Percentiles rank a stretch among this genome's conserved stretches.
phyloP scores from a whole-genome alignment of 345 rosid species.

The Acer campestre region DNA sequence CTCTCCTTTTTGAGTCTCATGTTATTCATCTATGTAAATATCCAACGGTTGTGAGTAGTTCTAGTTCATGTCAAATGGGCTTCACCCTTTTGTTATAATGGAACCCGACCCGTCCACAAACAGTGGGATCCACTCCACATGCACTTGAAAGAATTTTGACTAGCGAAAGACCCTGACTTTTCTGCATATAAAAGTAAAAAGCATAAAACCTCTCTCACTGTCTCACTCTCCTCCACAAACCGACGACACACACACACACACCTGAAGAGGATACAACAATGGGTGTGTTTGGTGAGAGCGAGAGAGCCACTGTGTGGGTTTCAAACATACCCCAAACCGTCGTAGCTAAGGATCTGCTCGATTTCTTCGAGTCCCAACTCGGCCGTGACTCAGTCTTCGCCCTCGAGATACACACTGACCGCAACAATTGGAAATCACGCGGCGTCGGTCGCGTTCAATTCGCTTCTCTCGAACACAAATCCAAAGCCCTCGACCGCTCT shows the following conservation, averaged over 20 bases:
- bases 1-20: background rate
- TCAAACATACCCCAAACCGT: slow-evolving; percentile 64
- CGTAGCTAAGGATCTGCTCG: slow-evolving; percentile 66
- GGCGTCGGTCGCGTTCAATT: slow-evolving; percentile 81
- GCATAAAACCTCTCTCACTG: background rate
- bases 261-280: background rate
- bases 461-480: slow-evolving; percentile 53
- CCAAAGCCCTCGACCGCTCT: slow-evolving; percentile 48
- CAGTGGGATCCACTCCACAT: no score
- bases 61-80: no score
- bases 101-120: no score
- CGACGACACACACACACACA: no score
- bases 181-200: no score
- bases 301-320: slow-evolving; percentile 56
- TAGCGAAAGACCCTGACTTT: background rate
- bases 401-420: slow-evolving; percentile 64
- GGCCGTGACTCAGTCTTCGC: slow-evolving; percentile 72
- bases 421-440: slow-evolving; percentile 79
- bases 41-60: no score
- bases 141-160: no score
- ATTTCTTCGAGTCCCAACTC: slow-evolving; percentile 62
- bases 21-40: background rate
- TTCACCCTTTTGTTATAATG: no score
- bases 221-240: no score
- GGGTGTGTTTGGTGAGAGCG: slow-evolving; percentile 30